These are phyloP conservation scores for Oryza punctata DNA, from an alignment of 176 grass and related monocot genomes.

Conservation along the genomic window DNA sequence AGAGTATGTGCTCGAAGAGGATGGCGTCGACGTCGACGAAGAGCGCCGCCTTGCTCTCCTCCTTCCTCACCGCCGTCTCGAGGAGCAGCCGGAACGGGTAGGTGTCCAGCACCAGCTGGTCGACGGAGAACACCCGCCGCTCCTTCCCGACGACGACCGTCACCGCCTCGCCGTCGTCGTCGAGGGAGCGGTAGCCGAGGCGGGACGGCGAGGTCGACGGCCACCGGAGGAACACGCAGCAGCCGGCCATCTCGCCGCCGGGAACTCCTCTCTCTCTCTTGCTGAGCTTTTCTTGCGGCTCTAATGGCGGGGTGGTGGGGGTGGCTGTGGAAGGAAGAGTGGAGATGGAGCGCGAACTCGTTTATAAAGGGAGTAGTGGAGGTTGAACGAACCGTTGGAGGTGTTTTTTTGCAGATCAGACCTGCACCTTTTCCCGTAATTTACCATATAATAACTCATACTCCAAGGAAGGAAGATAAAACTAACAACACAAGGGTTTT, in stretches of 20 bases:
- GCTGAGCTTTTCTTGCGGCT: not conserved
- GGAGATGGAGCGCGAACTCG: not conserved
- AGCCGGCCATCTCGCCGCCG: conserved; percentile 52
- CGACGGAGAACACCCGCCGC: conserved; percentile 76
- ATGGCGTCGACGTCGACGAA: conserved; percentile 90
- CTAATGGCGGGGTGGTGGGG: not conserved
- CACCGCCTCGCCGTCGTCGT: not conserved
- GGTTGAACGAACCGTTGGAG: conserved; percentile 31
- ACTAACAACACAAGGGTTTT: no score
- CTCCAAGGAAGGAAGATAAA: not conserved
- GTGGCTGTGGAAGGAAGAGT: not conserved
- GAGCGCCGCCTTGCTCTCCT: conserved; percentile 40
- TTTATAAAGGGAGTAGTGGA: conserved; percentile 30
- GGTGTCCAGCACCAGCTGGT: conserved; percentile 81
- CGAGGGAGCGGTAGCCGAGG: conserved; percentile 68
- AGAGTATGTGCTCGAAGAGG: conserved; percentile 93
- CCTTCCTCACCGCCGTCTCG: conserved; percentile 63
- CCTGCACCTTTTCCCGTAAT: not conserved
- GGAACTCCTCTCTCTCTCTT: not conserved
- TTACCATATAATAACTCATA: not conserved
- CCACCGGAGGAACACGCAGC: conserved; percentile 88
- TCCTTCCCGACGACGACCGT: conserved; percentile 95
- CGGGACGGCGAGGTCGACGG: conserved; percentile 48
- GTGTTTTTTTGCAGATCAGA: not conserved
- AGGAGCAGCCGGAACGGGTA: conserved; percentile 85